Evolutionary conservation across 169 alveolate genomes (phyloP), one percentile per base, ranked within the genome.

Genomic region (Cryptosporidium sp.): DNA sequence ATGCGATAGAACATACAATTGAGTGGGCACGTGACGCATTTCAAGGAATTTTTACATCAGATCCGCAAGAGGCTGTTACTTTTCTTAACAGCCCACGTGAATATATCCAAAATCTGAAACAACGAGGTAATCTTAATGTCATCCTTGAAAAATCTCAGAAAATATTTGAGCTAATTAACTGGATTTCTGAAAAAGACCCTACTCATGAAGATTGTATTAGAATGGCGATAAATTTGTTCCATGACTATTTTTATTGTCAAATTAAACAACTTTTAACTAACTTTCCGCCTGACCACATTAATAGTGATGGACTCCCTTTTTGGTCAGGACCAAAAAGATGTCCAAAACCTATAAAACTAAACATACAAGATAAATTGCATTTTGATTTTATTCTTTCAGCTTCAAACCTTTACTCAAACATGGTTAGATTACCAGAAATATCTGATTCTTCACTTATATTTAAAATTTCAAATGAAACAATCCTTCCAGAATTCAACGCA

Each of bases 251-350:
- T 95, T 91, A 93, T 65, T 94, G 97, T 86, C 95, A 96, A 75
- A 98, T 98, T 70, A 93, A 92, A 43, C 97, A 97, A 87, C 96
- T 98, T 55, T 93, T 98, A 69, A 86, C 96, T 86, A 94, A 97
- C 61, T 98, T 97, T 95, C 99, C 99, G 0, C 94, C 92, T 43
- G 99, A 98, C 73, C 98, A 98, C 85, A 93, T 86, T 71, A 97
- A 96, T 58, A 91, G 95, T n/a, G 98, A 96, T 71, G 99, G 99
- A 3, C 92, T 95, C 16, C 96, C 93, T 69, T 98, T 98, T 93
- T 98, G 99, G 99, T 93, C 97, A 43, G 99, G 99, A 21, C 99
- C 99, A 18, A 98, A 98, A 91, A 95, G 99, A 91, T 96, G 97
- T n/a, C 99, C 99, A 12, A 91, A 91, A 55, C 98, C 98, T 16